Evolutionary conservation across 192 early-diverging fungal genomes (phyloP).

Genomic region (Obelidium mucronatum): DNA sequence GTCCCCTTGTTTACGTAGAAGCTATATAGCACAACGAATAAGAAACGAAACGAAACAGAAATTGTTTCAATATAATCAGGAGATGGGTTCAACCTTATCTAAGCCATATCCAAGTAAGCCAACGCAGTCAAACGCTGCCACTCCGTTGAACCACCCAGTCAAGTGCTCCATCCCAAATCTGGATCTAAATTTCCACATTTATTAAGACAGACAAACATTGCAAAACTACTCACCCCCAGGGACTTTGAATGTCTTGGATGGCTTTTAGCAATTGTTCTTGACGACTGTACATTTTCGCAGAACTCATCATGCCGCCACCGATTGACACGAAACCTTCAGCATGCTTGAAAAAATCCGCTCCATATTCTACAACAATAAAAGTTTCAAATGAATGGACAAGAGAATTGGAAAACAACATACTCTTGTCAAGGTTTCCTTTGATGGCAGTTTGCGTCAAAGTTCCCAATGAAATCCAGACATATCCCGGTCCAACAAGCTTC

Average conservation of each 20-base stretch:
- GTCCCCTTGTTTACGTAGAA: not conserved
- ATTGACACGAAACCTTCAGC: not conserved
- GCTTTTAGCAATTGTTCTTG: not conserved
- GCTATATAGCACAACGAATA: too few relatives aligned
- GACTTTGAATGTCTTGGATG: too few relatives aligned
- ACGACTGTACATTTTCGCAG: not conserved
- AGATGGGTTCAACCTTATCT: not conserved
- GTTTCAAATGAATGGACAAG: too few relatives aligned
- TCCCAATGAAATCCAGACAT: not conserved
- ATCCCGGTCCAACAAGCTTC: not conserved
- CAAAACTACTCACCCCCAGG: too few relatives aligned
- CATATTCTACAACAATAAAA: too few relatives aligned
- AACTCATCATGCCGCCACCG: not conserved
- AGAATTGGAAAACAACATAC: too few relatives aligned
- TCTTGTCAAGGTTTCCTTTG: not conserved
- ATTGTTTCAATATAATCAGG: too few relatives aligned
- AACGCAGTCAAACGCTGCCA: not conserved
- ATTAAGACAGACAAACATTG: too few relatives aligned
- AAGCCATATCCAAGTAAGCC: not conserved
- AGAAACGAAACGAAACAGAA: too few relatives aligned
- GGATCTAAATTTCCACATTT: too few relatives aligned
- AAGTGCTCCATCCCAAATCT: too few relatives aligned
- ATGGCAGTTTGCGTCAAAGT: not conserved
- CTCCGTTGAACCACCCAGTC: not conserved
- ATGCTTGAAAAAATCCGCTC: not conserved